A percentile compares a stretch with the other conserved stretches of the same genome.
Evolutionary conservation across 129 eudicot species (phyloP).

Genomic region (Tanacetum coccineum): DNA sequence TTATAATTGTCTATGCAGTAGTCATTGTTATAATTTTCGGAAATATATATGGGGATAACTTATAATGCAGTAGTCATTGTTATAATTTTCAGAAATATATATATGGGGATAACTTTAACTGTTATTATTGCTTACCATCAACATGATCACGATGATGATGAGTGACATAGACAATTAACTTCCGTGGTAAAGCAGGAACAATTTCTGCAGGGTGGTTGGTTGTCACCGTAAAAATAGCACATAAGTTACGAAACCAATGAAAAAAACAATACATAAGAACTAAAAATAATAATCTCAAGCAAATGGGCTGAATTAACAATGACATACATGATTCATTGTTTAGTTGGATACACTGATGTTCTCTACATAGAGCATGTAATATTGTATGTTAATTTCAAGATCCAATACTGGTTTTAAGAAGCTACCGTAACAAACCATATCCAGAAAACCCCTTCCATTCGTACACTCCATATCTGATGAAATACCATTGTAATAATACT

Average conservation of each 20-base stretch:
- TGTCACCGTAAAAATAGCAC: slow-evolving; percentile 14
- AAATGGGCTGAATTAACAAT: no score
- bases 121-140: slow-evolving; percentile 59
- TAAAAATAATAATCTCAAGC: no score
- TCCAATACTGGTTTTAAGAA: slow-evolving; percentile 27
- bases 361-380: no score
- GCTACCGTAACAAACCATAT: slow-evolving; percentile 35
- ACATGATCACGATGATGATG: background rate
- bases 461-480: slow-evolving; percentile 28
- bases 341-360: no score
- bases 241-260: slow-evolving; percentile 8
- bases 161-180: no score
- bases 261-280: background rate
- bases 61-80: no score
- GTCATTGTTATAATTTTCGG: no score
- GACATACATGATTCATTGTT: no score
- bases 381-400: slow-evolving; percentile 26
- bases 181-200: slow-evolving; percentile 31
- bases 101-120: no score
- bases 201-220: slow-evolving; percentile 65
- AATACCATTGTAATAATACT: slow-evolving; percentile 28
- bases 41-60: no score
- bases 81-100: no score
- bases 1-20: no score
- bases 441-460: slow-evolving; percentile 43